Base-by-base conservation (phyloP, 2,329 filamentous ascomycete species). In the Fusarium euwallaceae region DNA sequence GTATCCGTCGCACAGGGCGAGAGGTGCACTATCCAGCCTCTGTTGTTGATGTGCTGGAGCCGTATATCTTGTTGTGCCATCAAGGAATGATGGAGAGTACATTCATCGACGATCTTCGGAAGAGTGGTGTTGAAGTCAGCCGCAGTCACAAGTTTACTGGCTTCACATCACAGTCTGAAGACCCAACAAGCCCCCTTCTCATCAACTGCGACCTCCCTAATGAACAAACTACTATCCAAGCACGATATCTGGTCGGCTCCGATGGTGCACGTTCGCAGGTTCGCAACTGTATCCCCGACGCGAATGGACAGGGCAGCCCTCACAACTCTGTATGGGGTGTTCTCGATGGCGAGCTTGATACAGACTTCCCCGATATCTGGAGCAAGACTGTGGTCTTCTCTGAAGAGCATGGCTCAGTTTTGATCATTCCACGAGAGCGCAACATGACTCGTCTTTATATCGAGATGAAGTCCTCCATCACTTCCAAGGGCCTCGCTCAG, bases 41-140 rank as follows among this genome's bases (percentile, higher is more conserved):
- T 9, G 82, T 86, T 36, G 87, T 89, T 58, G 88, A 90, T 75
- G 86, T 90, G 8, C 76, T 89, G 51, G 86, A 89, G 70, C 87
- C 87, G 8, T 90, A 88, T 71, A 88, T 90, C 70, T 81, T 90
- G 66, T 83, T 90, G 22, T 87, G 88, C 9, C 93, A 94, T 78
- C 92, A 95, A 81, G 93, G 93, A 56, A 93, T 94, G 88, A 88
- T 94, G 0, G 93, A 94, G 82, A 88, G 89, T 58, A 81, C 92
- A 6, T 91, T 95, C 76, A 87, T 94, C 56, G 86, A 92, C 12
- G 92, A 94, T 77, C 86, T 94, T 80, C 84, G 85, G 69, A 88
- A 90, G 75, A 87, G 92, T 56, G 91, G 91, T 17, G 83, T 90
- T 12, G 86, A 88, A 55, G 91, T 94, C 17, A 86, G 85, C 59